These are phyloP conservation scores for Nepenthes alata DNA, from an alignment of 179 eudicot genomes.

Conservation along the genomic window DNA sequence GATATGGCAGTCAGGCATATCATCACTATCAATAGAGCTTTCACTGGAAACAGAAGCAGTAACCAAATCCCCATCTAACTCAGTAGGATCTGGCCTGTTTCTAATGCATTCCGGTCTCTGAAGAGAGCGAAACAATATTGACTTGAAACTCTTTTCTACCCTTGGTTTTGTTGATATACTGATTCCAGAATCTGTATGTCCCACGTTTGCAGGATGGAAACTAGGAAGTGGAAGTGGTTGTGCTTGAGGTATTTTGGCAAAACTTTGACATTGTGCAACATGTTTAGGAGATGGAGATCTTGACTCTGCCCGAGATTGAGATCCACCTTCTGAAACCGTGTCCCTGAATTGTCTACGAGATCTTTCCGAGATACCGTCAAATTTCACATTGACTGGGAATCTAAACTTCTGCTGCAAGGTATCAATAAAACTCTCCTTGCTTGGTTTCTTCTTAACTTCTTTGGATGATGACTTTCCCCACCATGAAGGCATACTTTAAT, in stretches of 20 bases:
- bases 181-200: slow-evolving; percentile 68
- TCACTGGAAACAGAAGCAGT: slow-evolving; percentile 70
- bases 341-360: slow-evolving; percentile 59
- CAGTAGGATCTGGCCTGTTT: slow-evolving; percentile 53
- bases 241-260: slow-evolving; percentile 60
- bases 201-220: slow-evolving; percentile 38
- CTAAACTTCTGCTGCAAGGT: slow-evolving; percentile 46
- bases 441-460: slow-evolving; percentile 65
- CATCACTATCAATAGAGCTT: slow-evolving; percentile 75
- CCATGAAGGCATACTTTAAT: slow-evolving; percentile 69
- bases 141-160: slow-evolving; percentile 43
- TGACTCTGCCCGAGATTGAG: slow-evolving; percentile 56
- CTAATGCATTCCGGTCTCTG: slow-evolving; percentile 68
- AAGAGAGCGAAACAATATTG: slow-evolving; percentile 54
- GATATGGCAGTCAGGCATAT: slow-evolving; percentile 52
- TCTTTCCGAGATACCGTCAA: slow-evolving; percentile 42
- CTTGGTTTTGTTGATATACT: slow-evolving; percentile 49
- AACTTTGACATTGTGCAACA: slow-evolving; percentile 89
- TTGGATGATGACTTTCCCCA: slow-evolving; percentile 79
- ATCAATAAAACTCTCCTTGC: slow-evolving; percentile 57
- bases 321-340: slow-evolving; percentile 49
- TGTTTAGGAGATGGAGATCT: slow-evolving; percentile 79
- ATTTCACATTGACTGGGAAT: slow-evolving; percentile 50
- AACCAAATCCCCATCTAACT: slow-evolving; percentile 51
- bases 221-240: slow-evolving; percentile 87